These are phyloP conservation scores for Microdochium trichocladiopsis DNA, from an alignment of 2,329 filamentous ascomycete species.

Conservation along the genomic window DNA sequence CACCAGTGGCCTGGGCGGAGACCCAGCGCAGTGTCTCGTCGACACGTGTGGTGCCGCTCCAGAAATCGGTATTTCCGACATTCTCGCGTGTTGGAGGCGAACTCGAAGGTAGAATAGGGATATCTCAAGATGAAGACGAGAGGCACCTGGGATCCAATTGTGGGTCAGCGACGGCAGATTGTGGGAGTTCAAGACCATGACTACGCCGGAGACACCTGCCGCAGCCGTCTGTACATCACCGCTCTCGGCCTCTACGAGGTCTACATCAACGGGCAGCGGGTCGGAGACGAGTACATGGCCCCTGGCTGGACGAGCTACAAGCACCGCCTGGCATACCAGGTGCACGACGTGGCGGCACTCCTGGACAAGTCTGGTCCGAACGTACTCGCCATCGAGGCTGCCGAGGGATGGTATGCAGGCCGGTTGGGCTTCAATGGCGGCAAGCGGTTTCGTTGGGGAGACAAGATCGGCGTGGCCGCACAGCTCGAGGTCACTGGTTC, in stretches of 20 bases:
- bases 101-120: not conserved
- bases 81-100: not conserved
- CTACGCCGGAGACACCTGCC: too few relatives aligned
- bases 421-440: constrained; percentile 23
- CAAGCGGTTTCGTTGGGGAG: constrained; percentile 20
- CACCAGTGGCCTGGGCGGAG: not conserved
- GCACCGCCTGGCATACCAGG: constrained; percentile 33
- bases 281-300: constrained; percentile 23
- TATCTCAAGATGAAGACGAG: not conserved
- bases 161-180: not conserved
- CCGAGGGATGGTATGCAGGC: constrained; percentile 44
- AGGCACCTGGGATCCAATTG: not conserved
- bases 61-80: not conserved
- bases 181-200: not conserved
- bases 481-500: constrained; percentile 17
- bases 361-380: constrained; percentile 24
- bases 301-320: constrained; percentile 38
- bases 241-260: constrained; percentile 27
- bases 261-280: constrained; percentile 26
- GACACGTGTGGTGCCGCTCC: not conserved
- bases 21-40: not conserved
- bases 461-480: constrained; percentile 20
- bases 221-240: constrained; percentile 27
- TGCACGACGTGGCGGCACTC: constrained; percentile 30
- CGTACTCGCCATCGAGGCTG: constrained; percentile 35